Evolutionary conservation across 78 protist genomes (phyloP).

Genomic region (Creolimax fragrantissima): DNA sequence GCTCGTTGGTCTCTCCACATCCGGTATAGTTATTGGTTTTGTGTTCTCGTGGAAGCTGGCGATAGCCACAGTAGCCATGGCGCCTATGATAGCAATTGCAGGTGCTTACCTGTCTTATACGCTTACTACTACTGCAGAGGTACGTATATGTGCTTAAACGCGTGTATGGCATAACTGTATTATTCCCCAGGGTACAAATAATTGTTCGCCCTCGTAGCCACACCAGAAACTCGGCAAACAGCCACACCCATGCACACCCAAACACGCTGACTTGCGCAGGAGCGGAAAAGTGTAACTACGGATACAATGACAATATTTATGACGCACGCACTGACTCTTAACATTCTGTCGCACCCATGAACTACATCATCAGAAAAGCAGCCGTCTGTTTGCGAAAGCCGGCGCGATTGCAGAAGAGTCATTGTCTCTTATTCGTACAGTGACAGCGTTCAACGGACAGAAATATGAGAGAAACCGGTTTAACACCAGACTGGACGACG

Average conservation of each 20-base stretch:
- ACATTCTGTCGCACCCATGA: no score
- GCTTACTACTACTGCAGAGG: constrained; percentile 9
- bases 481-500: neutral
- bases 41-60: constrained; percentile 54
- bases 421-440: constrained; percentile 55
- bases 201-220: no score
- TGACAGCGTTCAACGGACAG: constrained; percentile 53
- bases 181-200: no score
- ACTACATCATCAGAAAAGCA: constrained; percentile 22
- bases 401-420: constrained; percentile 61
- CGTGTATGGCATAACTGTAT: no score
- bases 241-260: no score
- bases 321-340: no score
- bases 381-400: constrained; percentile 52
- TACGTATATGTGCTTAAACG: no score
- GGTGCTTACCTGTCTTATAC: constrained; percentile 47
- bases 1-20: constrained; percentile 21
- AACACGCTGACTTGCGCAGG: no score
- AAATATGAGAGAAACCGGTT: neutral
- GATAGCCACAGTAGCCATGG: constrained; percentile 47
- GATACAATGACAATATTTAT: no score
- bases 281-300: no score
- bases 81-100: constrained; percentile 50
- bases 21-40: constrained; percentile 59
- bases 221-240: no score